Evolutionary conservation across 208 protist species (phyloP), one percentile per base, ranked within the genome.

Genomic region (Wallacemonas sp.): DNA sequence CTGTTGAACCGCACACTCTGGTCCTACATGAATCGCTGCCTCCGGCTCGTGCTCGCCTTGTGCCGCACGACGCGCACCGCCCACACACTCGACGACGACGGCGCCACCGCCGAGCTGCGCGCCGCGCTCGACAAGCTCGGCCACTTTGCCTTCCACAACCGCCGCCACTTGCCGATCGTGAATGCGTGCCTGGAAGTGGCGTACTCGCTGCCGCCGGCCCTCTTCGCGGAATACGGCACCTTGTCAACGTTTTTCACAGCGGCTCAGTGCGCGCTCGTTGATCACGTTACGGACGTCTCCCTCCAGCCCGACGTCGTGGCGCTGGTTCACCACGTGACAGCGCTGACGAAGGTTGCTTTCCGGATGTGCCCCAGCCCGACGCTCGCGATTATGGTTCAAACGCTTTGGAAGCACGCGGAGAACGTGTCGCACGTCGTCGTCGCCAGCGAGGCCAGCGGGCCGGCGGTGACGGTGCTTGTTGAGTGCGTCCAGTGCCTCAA

Each of bases 401-500:
- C 57, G 15, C 53, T 89, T n/a, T 64, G 73, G 64, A 59, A 54
- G 32, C 64, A 52, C 27, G 73, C 70, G 22, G 34, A 70, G 30
- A 37, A 75, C 44, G 46, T 85, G 5, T 71, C 76, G 4, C 48
- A 57, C 32, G 48, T 38, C 21, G 73, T 89, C 55, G 46, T 58
- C 48, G 63, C 75, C n/a, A 78, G 69, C 26, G 76, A 66, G 10
- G 46, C 38, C 21, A 70, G 50, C 27, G 19, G 50, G 3, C 24
- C 50, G n/a, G 26, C 66, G 1, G 24, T 78, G 10, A 37, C 65
- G 17, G 65, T 73, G 26, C 61, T 77, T 34, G 81, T 85, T 52
- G 68, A 65, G 29, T 73, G 63, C 12, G 53, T 86, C 26, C 30
- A 73, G 57, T 77, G 73, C 30, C 24, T 86, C 22, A 68, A 30